A percentile compares a stretch with the other conserved stretches of the same genome.
Evolutionary conservation across 495 filamentous ascomycete genomes (phyloP).

Genomic region (Aspergillus mulundensis): DNA sequence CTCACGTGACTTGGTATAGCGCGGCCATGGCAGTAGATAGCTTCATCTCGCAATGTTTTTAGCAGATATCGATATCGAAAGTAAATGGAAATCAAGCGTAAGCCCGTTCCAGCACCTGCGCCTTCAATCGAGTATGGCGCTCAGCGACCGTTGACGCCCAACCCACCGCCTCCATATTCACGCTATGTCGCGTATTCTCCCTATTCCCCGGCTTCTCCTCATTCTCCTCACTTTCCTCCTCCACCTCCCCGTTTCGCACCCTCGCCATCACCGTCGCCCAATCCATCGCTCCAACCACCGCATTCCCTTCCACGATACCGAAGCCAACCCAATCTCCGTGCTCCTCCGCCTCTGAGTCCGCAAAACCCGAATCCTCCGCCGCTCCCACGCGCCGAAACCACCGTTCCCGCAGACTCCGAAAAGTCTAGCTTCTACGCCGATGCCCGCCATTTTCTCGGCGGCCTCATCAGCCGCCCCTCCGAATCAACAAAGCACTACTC

Average conservation of each 20-base stretch:
- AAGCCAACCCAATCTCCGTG: constrained; percentile 10
- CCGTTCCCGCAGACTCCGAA: constrained; percentile 20
- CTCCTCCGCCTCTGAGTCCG: background rate
- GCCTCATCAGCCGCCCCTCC: constrained; percentile 56
- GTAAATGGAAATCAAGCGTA: constrained; percentile 13
- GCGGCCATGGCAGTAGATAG: background rate
- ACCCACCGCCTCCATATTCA: constrained; percentile 8
- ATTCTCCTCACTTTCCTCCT: background rate
- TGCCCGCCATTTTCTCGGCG: constrained; percentile 58
- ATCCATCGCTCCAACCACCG: constrained; percentile 4
- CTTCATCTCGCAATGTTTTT: background rate
- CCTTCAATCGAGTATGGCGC: background rate
- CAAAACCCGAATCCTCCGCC: background rate
- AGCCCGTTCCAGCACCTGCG: constrained; percentile 1
- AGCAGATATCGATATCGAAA: background rate
- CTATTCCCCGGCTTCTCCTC: background rate
- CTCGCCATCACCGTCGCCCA: background rate
- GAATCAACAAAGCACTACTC: constrained; percentile 64
- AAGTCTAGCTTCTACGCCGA: constrained; percentile 44
- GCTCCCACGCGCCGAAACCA: constrained; percentile 9
- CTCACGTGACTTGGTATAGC: background rate
- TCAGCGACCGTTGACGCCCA: constrained; percentile 5
- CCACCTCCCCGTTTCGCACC: background rate
- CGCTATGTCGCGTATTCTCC: background rate
- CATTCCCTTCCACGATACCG: constrained; percentile 9